Percentiles rank a stretch among this genome's conserved stretches.
Conservation (phyloP, 257 asterid species). For the Scutellaria galericulata region DNA sequence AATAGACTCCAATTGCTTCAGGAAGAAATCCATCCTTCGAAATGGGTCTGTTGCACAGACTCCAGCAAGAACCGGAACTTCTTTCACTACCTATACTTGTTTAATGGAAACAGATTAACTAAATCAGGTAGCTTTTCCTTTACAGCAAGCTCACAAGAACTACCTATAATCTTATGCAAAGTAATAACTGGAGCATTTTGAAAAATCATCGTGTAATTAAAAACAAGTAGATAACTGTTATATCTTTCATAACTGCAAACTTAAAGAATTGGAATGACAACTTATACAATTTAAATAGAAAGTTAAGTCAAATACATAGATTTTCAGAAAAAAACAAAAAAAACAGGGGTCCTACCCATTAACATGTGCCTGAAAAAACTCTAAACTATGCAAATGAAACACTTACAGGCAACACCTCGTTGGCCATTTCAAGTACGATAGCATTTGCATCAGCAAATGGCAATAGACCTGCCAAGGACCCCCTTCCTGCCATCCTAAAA, state of each 20-base stretch:
- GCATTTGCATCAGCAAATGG: slow-evolving; percentile 99
- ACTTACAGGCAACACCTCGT: slow-evolving; percentile 93
- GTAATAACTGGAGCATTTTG: slow-evolving; percentile 1
- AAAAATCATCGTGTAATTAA: background rate
- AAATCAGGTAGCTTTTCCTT: slow-evolving; percentile 7
- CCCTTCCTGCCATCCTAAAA: slow-evolving; percentile 99
- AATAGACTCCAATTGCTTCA: slow-evolving; percentile 89
- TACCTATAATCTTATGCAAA: slow-evolving; percentile 20
- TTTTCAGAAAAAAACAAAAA: background rate
- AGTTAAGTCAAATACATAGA: background rate
- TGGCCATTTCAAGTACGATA: slow-evolving; percentile 93
- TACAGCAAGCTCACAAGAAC: slow-evolving; percentile 6
- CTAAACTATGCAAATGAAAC: slow-evolving; percentile 30
- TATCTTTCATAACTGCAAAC: slow-evolving; percentile 5
- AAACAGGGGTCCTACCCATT: background rate
- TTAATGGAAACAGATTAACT: slow-evolving; percentile 31
- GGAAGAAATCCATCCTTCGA: slow-evolving; percentile 86
- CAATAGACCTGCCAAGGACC: slow-evolving; percentile 92
- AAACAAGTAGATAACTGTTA: background rate
- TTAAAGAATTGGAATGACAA: background rate
- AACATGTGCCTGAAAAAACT: slow-evolving; percentile 3
- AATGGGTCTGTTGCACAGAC: slow-evolving; percentile 98
- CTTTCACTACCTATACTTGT: slow-evolving; percentile 72
- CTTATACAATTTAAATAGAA: background rate
- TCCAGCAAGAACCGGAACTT: slow-evolving; percentile 96